These are phyloP conservation scores for Apiospora phragmitis DNA, from an alignment of 2,329 filamentous ascomycete species.

Conservation along the genomic window DNA sequence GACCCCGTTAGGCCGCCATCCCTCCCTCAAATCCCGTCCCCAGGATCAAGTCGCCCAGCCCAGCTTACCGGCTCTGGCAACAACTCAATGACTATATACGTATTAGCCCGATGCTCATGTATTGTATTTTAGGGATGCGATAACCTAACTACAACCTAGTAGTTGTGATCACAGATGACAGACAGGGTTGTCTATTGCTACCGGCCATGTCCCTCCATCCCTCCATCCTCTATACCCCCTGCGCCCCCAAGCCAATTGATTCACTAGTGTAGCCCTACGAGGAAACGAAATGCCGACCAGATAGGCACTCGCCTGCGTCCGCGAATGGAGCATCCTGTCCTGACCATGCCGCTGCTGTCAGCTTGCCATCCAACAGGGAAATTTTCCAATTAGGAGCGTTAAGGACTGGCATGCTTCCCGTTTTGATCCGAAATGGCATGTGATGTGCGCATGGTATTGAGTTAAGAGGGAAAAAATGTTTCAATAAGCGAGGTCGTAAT, in stretches of 20 bases:
- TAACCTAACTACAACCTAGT: not conserved
- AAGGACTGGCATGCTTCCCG: not conserved
- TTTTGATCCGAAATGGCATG: not conserved
- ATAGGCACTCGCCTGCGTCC: not conserved
- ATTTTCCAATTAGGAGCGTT: not conserved
- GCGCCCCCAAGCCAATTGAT: too few species aligned
- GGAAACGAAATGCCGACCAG: not conserved
- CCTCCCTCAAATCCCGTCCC: not conserved
- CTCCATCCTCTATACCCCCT: not conserved
- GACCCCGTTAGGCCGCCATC: not conserved
- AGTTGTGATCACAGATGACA: not conserved
- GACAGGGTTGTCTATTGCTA: not conserved
- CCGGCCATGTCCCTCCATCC: not conserved
- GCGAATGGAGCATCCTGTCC: not conserved
- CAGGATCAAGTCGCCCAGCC: not conserved
- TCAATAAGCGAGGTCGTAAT: not conserved
- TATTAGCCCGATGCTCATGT: not conserved
- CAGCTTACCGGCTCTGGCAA: not conserved
- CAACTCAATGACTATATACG: not conserved
- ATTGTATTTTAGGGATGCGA: not conserved
- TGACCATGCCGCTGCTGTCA: not conserved
- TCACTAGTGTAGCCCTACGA: constrained; percentile 5
- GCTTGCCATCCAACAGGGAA: not conserved
- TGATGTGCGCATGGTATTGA: not conserved
- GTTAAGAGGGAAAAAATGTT: not conserved